Evolutionary conservation across 2,329 filamentous ascomycete species (phyloP).

Genomic region (Penicillium frequentans): DNA sequence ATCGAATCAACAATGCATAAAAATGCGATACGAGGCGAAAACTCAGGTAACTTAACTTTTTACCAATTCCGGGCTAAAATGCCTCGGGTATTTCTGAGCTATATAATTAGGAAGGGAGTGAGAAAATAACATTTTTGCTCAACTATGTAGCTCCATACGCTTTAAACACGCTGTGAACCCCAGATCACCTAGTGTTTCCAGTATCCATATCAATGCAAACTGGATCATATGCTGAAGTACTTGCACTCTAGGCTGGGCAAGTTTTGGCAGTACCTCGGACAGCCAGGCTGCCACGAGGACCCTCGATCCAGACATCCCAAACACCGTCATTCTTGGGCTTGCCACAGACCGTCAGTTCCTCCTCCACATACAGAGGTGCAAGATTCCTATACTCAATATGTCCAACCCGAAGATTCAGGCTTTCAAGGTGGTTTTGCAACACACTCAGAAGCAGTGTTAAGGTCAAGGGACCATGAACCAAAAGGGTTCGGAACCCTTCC

Average conservation of each 20-base stretch:
- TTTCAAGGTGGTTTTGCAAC: slow-evolving; percentile 56
- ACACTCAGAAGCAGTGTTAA: slow-evolving; percentile 74
- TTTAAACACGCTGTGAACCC: too few relatives aligned
- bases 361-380: slow-evolving; percentile 73
- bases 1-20: too few relatives aligned
- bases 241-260: neutral
- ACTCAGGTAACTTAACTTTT: too few relatives aligned
- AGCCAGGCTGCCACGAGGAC: slow-evolving; percentile 60
- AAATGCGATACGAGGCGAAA: too few relatives aligned
- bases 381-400: slow-evolving; percentile 77
- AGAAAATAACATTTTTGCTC: too few relatives aligned
- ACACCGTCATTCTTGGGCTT: slow-evolving; percentile 46
- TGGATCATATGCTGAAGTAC: neutral
- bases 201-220: neutral
- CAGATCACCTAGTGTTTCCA: neutral
- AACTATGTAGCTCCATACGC: too few relatives aligned
- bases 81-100: too few relatives aligned
- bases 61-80: too few relatives aligned
- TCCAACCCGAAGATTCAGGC: slow-evolving; percentile 43
- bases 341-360: slow-evolving; percentile 70
- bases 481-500: slow-evolving; percentile 72
- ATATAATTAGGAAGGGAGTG: too few relatives aligned
- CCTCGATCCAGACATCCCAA: slow-evolving; percentile 68
- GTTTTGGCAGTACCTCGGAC: slow-evolving; percentile 57
- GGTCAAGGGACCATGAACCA: slow-evolving; percentile 85